phyloP scores from a whole-genome alignment of 345 rosid genomes.

The Alliaria petiolata region DNA sequence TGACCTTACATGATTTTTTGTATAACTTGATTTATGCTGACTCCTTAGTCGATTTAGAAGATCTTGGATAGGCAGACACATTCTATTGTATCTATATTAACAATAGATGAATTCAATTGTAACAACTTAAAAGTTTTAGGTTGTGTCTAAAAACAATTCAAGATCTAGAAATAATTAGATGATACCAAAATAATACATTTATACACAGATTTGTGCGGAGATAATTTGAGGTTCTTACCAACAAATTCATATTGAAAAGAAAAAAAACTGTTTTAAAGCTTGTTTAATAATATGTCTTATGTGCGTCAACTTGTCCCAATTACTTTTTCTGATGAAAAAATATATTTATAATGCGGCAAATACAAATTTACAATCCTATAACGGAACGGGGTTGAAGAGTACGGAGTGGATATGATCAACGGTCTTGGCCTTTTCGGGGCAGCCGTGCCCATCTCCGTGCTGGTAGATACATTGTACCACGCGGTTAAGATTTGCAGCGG shows the following conservation, averaged over 20 bases:
- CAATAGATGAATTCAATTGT: no score
- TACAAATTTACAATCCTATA: background rate
- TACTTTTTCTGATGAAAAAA: background rate
- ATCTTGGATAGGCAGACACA: background rate
- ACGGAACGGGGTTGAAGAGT: background rate
- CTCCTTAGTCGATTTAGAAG: background rate
- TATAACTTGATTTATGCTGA: background rate
- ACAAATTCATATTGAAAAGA: background rate
- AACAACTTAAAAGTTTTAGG: no score
- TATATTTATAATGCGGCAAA: background rate
- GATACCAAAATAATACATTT: background rate
- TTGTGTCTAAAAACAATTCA: background rate
- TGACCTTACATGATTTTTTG: background rate
- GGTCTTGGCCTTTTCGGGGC: conserved; percentile 9
- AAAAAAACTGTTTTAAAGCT: background rate
- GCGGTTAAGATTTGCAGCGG: conserved; percentile 27
- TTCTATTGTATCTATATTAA: background rate
- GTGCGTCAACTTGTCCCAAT: background rate
- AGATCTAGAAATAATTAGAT: background rate
- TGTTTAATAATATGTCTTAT: background rate
- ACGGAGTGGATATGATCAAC: conserved; percentile 5
- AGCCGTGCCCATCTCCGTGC: conserved; percentile 37
- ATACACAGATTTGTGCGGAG: background rate
- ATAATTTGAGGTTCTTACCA: background rate
- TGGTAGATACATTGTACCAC: conserved; percentile 28